A percentile compares a stretch with the other conserved stretches of the same genome.
These are phyloP conservation scores for Coemansia sp. DNA, from an alignment of 192 early-diverging fungal species.

Conservation along the genomic window DNA sequence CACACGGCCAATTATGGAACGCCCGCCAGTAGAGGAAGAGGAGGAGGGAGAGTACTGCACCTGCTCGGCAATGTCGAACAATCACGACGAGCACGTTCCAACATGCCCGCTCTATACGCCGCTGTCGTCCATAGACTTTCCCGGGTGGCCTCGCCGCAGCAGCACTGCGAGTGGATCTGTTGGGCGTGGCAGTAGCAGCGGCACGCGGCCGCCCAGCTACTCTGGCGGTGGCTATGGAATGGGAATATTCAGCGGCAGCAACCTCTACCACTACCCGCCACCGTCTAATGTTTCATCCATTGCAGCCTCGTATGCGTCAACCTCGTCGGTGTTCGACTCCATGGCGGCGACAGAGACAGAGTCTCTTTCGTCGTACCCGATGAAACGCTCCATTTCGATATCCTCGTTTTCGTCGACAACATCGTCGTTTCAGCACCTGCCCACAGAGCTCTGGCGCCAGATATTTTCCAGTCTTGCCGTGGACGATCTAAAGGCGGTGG, in stretches of 20 bases:
- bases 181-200: constrained; percentile 22
- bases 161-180: constrained; percentile 23
- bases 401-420: constrained; percentile 51
- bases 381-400: constrained; percentile 37
- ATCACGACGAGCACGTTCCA: constrained; percentile 46
- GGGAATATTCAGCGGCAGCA: constrained; percentile 32
- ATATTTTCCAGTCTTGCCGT: constrained; percentile 37
- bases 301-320: constrained; percentile 52
- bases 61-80: constrained; percentile 39
- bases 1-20: constrained; percentile 26
- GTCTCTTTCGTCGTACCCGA: constrained; percentile 44
- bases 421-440: constrained; percentile 40
- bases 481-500: constrained; percentile 40
- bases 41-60: constrained; percentile 50
- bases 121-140: constrained; percentile 48
- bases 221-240: constrained; percentile 37
- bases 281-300: constrained; percentile 51
- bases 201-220: constrained; percentile 45
- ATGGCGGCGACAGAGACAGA: constrained; percentile 50
- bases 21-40: constrained; percentile 20
- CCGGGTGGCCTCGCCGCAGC: constrained; percentile 32
- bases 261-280: constrained; percentile 31
- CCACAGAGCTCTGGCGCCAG: constrained; percentile 47
- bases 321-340: constrained; percentile 55
- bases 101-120: constrained; percentile 54